phyloP scores from a whole-genome alignment of 345 rosid species.

The Salix viminalis region DNA sequence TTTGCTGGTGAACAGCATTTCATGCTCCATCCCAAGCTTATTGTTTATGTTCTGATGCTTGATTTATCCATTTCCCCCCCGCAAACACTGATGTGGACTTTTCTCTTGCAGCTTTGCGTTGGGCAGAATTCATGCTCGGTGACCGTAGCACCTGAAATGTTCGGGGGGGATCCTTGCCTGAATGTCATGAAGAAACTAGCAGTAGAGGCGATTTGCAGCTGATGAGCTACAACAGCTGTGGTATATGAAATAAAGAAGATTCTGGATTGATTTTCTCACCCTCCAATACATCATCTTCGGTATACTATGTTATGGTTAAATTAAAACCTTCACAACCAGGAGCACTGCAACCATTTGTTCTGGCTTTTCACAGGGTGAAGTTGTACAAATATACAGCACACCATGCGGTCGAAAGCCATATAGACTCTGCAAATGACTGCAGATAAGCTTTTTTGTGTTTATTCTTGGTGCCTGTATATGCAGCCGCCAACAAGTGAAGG shows the following conservation, averaged over 20 bases:
- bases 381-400: constrained; percentile 72
- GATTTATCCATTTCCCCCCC: background rate
- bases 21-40: background rate
- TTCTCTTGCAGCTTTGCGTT: constrained; percentile 67
- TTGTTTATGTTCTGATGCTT: background rate
- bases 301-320: constrained; percentile 17
- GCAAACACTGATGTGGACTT: constrained; percentile 3
- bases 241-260: constrained; percentile 11
- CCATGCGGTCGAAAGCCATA: constrained; percentile 27
- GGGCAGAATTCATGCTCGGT: constrained; percentile 89
- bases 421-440: constrained; percentile 37
- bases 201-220: constrained; percentile 83
- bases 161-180: constrained; percentile 96
- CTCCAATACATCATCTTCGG: constrained; percentile 22
- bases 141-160: constrained; percentile 89
- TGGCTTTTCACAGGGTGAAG: constrained; percentile 53
- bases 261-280: constrained; percentile 13
- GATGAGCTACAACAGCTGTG: constrained; percentile 18
- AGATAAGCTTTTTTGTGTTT: constrained; percentile 22
- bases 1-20: background rate
- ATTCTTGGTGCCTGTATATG: constrained; percentile 3
- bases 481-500: constrained; percentile 14
- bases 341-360: constrained; percentile 30
- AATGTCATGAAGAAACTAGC: constrained; percentile 87
- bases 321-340: constrained; percentile 17